Base-by-base conservation (phyloP, 352 stramenopile genomes). In the Phytophthora vignae region DNA sequence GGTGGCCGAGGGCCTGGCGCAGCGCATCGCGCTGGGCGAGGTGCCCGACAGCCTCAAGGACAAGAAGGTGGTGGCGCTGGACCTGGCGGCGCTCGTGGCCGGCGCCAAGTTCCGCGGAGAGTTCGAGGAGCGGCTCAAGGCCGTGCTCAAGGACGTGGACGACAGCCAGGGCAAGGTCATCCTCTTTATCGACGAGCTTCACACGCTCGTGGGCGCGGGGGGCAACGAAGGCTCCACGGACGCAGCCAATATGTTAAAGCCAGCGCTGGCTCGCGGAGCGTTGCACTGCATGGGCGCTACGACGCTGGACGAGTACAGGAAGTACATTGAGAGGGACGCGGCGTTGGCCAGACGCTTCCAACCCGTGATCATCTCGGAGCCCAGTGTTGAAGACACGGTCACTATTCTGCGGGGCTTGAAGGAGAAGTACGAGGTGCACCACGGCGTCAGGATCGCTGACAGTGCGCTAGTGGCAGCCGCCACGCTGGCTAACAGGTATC, bases 261-360 rank as follows among this genome's bases (percentile, higher is more conserved):
- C 97, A 0, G 95, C 97, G 17, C 70, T 99, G 40, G 96, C 97
- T 7, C 76, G 97, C 57, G 96, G 97, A 17, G 81, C 97, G 33
- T 64, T 98, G 36, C 90, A 96, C 61, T 97, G 95, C 64, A 98
- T 98, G 77, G 95, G 94, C 33, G 94, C 95, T 2, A 98, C 95
- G 17, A 98, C 95, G 22, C 77, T 99, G 44, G 95, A 98, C 77
- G 97, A 99, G 79, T 99, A 99, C 76, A 83, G 92, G 52, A 87
- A 98, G 60, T 97, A 98, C 69, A 98, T 99, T 77, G 97, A 99
- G 84, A 98, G 99, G 69, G 97, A 99, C 74, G 98, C 98, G 55
- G 97, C 97, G 4, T 68, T 99, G 31, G 97, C 98, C 40, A 85
- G 97, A 56, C 83, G 97, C 11, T 99, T 99, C 78, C 97, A 99